These are phyloP conservation scores for Polyporus tsugae DNA, from an alignment of 1,284 basidiomycete genomes.

Conservation along the genomic window DNA sequence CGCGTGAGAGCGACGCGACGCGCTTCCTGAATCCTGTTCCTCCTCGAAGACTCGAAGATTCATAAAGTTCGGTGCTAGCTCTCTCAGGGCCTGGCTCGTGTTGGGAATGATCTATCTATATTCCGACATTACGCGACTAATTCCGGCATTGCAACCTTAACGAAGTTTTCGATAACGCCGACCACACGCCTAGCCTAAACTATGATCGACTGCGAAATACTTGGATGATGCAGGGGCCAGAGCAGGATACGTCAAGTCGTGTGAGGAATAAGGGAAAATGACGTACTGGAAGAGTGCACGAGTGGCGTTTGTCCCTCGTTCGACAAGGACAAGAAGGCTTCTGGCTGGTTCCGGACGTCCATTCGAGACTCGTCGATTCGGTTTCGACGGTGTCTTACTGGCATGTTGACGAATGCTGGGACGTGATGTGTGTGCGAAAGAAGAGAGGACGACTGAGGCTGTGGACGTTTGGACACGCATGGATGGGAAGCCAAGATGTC, in stretches of 20 bases:
- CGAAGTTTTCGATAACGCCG: not conserved
- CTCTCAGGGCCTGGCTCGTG: conserved; percentile 2
- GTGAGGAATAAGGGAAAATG: conserved; percentile 15
- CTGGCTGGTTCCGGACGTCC: conserved; percentile 26
- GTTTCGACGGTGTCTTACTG: conserved; percentile 12
- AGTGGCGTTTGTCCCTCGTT: conserved; percentile 22
- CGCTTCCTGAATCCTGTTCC: conserved; percentile 10
- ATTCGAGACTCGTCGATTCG: conserved; percentile 22
- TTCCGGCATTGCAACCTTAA: not conserved
- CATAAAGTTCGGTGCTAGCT: not conserved
- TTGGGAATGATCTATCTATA: conserved; percentile 3
- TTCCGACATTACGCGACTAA: not conserved
- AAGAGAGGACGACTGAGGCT: not conserved
- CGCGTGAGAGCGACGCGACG: conserved; percentile 14
- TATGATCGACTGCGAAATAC: conserved; percentile 1
- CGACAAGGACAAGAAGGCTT: conserved; percentile 28
- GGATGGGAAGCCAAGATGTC: conserved; percentile 10
- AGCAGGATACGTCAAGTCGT: conserved; percentile 16
- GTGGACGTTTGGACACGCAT: not conserved
- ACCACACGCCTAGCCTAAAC: not conserved
- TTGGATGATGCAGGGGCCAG: not conserved
- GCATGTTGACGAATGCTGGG: not conserved
- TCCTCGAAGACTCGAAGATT: not conserved
- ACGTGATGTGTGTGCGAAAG: not conserved
- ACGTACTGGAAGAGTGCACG: conserved; percentile 19